A percentile compares a stretch with the other conserved stretches of the same genome.
These are phyloP conservation scores for Raphanus sativus DNA, from an alignment of 345 rosid genomes.

Conservation along the genomic window DNA sequence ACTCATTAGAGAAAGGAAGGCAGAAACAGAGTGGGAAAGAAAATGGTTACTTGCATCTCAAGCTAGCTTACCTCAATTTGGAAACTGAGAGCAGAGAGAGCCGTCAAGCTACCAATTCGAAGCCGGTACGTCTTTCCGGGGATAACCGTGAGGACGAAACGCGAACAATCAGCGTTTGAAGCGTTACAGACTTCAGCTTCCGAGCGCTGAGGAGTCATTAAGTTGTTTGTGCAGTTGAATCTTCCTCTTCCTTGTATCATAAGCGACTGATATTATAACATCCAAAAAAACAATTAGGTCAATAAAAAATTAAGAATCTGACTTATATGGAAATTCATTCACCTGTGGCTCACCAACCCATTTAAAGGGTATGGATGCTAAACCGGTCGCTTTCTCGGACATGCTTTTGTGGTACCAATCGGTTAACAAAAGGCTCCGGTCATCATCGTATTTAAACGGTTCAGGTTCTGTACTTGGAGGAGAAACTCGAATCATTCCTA, in stretches of 20 bases:
- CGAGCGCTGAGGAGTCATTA: not conserved
- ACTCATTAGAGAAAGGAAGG: not conserved
- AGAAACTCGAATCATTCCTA: slow-evolving; percentile 63
- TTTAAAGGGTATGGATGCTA: slow-evolving; percentile 54
- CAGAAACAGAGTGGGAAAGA: not conserved
- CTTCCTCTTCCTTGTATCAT: slow-evolving; percentile 74
- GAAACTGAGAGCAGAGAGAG: slow-evolving; percentile 72
- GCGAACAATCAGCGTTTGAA: slow-evolving; percentile 53
- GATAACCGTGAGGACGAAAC: slow-evolving; percentile 43
- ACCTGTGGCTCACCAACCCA: slow-evolving; percentile 91
- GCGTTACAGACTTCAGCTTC: slow-evolving; percentile 41
- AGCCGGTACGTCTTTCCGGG: slow-evolving; percentile 69
- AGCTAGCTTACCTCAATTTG: slow-evolving; percentile 58
- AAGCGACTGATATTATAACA: slow-evolving; percentile 47
- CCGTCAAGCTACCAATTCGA: slow-evolving; percentile 55
- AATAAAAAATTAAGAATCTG: not conserved
- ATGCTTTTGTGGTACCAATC: slow-evolving; percentile 78
- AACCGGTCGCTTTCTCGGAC: slow-evolving; percentile 58
- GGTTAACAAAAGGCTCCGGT: slow-evolving; percentile 58
- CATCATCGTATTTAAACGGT: slow-evolving; percentile 65
- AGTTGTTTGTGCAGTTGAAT: slow-evolving; percentile 50
- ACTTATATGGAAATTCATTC: not conserved
- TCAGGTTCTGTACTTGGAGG: slow-evolving; percentile 48
- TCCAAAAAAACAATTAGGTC: not conserved
- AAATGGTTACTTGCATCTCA: not conserved